Conservation (phyloP, 2,329 filamentous ascomycete genomes). For the Rhinocladiella similis region DNA sequence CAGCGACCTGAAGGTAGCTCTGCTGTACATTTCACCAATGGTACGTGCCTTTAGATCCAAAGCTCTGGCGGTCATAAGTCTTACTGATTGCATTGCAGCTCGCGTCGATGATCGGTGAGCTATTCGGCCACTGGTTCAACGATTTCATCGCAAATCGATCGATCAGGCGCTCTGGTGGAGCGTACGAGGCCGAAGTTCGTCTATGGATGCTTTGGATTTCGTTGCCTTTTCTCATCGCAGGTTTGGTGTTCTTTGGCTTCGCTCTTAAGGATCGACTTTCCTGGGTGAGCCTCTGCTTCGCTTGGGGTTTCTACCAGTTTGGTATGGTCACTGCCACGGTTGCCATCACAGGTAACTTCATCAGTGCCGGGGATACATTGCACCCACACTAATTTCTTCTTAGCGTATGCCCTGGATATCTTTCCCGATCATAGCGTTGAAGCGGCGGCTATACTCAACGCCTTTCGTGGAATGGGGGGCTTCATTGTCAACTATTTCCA, state of each 20-base stretch:
- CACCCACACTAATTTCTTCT: neutral
- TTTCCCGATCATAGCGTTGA: neutral
- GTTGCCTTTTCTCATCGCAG: neutral
- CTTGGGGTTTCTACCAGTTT: neutral
- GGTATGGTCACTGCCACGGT: neutral
- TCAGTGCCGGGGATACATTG: too few relatives aligned
- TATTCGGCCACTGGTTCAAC: neutral
- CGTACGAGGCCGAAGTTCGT: neutral
- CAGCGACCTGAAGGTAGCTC: neutral
- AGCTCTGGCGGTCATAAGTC: too few relatives aligned
- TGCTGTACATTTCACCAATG: neutral
- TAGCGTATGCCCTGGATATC: conserved; percentile 12
- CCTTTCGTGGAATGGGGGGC: neutral
- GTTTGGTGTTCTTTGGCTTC: neutral
- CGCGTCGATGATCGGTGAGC: neutral
- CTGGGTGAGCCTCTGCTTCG: neutral
- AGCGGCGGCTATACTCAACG: neutral
- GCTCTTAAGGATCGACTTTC: neutral
- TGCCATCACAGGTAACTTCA: neutral
- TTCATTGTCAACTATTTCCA: conserved; percentile 44
- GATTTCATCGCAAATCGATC: neutral
- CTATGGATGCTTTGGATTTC: neutral
- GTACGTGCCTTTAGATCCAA: too few relatives aligned
- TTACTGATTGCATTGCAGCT: conserved; percentile 1
- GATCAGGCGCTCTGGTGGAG: neutral